Conservation (phyloP, 768 basidiomycete species). For the Amanita rubescens region DNA sequence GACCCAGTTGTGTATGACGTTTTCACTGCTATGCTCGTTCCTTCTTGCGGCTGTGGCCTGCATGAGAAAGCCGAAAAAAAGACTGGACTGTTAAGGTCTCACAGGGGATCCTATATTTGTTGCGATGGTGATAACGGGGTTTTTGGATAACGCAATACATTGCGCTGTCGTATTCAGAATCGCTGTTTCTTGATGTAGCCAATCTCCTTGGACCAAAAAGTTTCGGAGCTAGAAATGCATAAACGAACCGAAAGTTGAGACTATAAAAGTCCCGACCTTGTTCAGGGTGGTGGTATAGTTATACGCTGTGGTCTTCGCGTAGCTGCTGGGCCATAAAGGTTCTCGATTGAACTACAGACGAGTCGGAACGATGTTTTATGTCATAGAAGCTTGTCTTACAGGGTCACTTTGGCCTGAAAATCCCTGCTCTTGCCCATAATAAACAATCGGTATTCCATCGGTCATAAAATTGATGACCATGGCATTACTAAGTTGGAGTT, state of each 20-base stretch:
- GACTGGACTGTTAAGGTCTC: conserved; percentile 17
- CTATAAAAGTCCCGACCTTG: conserved; percentile 27
- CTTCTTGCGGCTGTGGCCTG: conserved; percentile 42
- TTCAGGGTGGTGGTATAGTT: conserved; percentile 56
- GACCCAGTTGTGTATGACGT: conserved; percentile 44
- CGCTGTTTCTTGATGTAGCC: conserved; percentile 43
- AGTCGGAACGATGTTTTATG: conserved; percentile 1
- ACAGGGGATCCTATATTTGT: conserved; percentile 76
- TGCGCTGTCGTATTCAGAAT: conserved; percentile 43
- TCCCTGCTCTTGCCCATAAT: conserved; percentile 75
- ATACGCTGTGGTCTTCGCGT: conserved; percentile 51
- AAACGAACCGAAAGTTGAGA: background rate
- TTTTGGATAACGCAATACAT: conserved; percentile 61
- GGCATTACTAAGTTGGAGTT: conserved; percentile 43
- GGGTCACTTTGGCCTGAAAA: conserved; percentile 62
- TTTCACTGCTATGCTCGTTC: conserved; percentile 46
- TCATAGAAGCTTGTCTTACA: conserved; percentile 26
- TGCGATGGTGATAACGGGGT: conserved; percentile 49
- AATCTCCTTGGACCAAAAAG: conserved; percentile 47
- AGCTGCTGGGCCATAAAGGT: conserved; percentile 65
- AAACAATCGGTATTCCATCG: conserved; percentile 79
- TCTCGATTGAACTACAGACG: conserved; percentile 58
- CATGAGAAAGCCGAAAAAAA: background rate
- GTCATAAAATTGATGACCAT: conserved; percentile 71
- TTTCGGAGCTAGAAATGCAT: conserved; percentile 45